These are phyloP conservation scores for Diplocarpon rosae DNA, from an alignment of 2,329 filamentous ascomycete species.

Conservation along the genomic window DNA sequence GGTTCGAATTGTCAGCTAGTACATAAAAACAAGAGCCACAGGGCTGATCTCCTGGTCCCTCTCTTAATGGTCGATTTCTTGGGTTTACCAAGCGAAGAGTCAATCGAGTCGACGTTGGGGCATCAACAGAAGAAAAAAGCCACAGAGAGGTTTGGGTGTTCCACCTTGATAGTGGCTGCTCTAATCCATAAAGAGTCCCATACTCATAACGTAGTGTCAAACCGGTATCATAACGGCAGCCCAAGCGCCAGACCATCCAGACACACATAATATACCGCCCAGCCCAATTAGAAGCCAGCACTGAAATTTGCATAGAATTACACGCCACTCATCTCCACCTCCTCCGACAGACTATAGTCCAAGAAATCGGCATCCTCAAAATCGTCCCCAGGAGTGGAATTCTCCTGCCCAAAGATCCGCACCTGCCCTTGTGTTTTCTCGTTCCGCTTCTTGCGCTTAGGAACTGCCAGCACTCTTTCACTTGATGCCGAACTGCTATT, in stretches of 20 bases:
- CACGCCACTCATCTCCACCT: conserved; percentile 25
- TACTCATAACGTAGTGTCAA: not conserved
- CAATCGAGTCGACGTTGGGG: too few relatives aligned
- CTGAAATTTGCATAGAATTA: not conserved
- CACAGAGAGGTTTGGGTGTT: too few relatives aligned
- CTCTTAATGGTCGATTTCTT: too few relatives aligned
- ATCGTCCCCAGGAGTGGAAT: conserved; percentile 30
- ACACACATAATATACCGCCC: not conserved
- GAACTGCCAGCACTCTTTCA: conserved; percentile 19
- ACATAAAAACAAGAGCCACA: too few relatives aligned
- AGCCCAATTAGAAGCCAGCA: not conserved
- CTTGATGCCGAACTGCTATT: conserved; percentile 17
- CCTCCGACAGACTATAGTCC: conserved; percentile 29
- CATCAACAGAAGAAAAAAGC: too few relatives aligned
- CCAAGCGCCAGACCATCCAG: not conserved
- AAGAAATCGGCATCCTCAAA: conserved; percentile 62
- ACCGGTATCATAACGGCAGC: not conserved
- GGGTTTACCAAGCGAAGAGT: too few relatives aligned
- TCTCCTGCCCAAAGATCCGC: conserved; percentile 33
- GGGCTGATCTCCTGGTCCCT: too few relatives aligned
- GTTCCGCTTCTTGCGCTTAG: conserved; percentile 20
- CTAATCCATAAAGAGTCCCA: not conserved
- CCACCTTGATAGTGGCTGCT: not conserved
- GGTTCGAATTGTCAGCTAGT: too few relatives aligned
- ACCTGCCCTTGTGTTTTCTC: conserved; percentile 20